phyloP scores from a whole-genome alignment of 1,284 basidiomycete genomes.

The Tremellales sp. region DNA sequence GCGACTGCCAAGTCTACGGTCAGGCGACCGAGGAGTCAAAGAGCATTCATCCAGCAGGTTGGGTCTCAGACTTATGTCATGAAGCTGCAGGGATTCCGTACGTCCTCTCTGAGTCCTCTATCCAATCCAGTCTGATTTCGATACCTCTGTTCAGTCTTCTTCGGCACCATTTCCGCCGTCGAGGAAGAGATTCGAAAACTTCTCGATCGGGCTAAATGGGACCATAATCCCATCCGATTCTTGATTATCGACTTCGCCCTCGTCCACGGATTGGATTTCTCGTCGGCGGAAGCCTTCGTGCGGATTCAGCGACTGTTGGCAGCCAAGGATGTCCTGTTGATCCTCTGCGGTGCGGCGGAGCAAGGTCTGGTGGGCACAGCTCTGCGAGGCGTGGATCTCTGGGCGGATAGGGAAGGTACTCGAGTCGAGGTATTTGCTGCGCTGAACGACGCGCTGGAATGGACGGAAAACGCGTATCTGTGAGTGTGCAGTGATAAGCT shows the following conservation, averaged over 20 bases:
- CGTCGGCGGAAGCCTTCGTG: constrained; percentile 90
- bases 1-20: constrained; percentile 85
- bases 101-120: constrained; percentile 13
- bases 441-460: constrained; percentile 90
- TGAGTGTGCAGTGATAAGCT: constrained; percentile 43
- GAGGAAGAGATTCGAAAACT: constrained; percentile 66
- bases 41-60: constrained; percentile 83
- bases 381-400: constrained; percentile 67
- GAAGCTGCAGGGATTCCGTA: constrained; percentile 70
- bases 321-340: constrained; percentile 72
- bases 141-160: constrained; percentile 61
- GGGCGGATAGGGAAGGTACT: constrained; percentile 61
- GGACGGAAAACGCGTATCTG: constrained; percentile 86
- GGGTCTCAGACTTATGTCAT: constrained; percentile 88
- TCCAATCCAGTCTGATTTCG: constrained; percentile 7
- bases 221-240: constrained; percentile 79
- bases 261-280: constrained; percentile 89
- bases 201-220: constrained; percentile 71
- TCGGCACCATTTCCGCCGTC: constrained; percentile 87
- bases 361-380: constrained; percentile 66
- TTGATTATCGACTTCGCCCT: constrained; percentile 79
- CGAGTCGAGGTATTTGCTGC: constrained; percentile 76
- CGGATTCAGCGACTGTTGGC: constrained; percentile 79
- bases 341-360: constrained; percentile 76
- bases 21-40: constrained; percentile 78